A percentile compares a stretch with the other conserved stretches of the same genome.
Evolutionary conservation across 2,329 filamentous ascomycete genomes (phyloP).

Genomic region (Geosmithia putterillii): DNA sequence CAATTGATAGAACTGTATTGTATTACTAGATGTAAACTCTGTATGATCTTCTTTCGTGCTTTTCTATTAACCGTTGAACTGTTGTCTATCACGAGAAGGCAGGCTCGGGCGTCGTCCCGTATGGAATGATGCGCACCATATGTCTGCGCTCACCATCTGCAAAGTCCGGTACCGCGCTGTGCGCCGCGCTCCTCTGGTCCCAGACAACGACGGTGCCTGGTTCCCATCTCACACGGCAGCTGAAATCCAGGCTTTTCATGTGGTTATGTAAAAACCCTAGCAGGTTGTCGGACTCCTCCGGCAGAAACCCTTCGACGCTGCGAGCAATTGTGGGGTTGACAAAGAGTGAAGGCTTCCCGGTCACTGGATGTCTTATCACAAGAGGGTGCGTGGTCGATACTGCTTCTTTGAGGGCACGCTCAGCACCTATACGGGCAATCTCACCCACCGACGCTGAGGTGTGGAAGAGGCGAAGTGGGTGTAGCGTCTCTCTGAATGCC

Average conservation of each 20-base stretch:
- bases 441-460: constrained; percentile 15
- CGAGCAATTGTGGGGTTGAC: constrained; percentile 56
- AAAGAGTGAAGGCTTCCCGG: constrained; percentile 66
- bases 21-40: too few species aligned
- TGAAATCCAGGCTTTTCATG: constrained; percentile 42
- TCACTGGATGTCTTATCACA: constrained; percentile 62
- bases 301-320: constrained; percentile 64
- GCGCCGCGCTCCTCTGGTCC: constrained; percentile 66
- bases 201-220: constrained; percentile 64
- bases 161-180: constrained; percentile 58
- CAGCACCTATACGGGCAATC: constrained; percentile 63
- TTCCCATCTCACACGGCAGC: constrained; percentile 60
- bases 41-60: neutral
- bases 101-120: constrained; percentile 41
- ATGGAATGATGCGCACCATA: constrained; percentile 63
- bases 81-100: neutral
- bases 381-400: constrained; percentile 61
- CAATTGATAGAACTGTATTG: too few species aligned
- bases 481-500: constrained; percentile 61
- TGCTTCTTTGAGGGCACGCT: constrained; percentile 46
- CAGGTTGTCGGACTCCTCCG: constrained; percentile 63
- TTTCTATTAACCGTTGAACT: neutral
- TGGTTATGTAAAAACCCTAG: constrained; percentile 51
- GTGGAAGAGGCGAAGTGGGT: constrained; percentile 38
- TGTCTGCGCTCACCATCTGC: constrained; percentile 30